Evolutionary conservation across 805 yeast species (phyloP), one percentile per base, ranked within the genome.

Genomic region (Candida parachauliodes): DNA sequence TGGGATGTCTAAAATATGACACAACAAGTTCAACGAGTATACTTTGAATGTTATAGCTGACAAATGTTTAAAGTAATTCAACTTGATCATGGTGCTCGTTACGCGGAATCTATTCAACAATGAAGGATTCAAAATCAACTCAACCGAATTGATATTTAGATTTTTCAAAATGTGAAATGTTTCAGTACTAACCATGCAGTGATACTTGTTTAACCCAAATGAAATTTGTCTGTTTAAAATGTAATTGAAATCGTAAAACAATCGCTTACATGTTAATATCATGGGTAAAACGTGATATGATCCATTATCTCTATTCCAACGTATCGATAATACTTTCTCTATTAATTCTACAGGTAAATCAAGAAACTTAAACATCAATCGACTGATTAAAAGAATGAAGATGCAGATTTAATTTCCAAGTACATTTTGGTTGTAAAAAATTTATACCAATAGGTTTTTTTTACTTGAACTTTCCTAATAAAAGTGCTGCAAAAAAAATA

Each of bases 261-360:
- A 14, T 9, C 8, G 14, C 5, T 9, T 25, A 26, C 37, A 34
- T 19, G 37, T 34, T 8, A 34, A 26, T 4, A 34, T 34, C 31
- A 34, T 26, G 10, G 37, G 37, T 34, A 34, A 15, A 3, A 34
- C 37, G 18, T 26, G 15, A 19, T 25, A 18, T 14, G 37, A 34
- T 3, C 31, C 31, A 14, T 26, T 12, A 34, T 34, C 37, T 15
- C 8, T 19, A 8, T n/a, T n/a, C 37, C 37, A 34, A 19, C 37
- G 37, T n/a, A 26, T 18, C 3, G 18, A 14, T 14, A 34, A 19
- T 5, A 34, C 26, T 7, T 16, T 2, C 9, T 34, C 31, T 10
- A 34, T 19, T 3, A 34, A 5, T 11, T 34, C 37, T 8, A 10
- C 14, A 8, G 37, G 37, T 14, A 34, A 26, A 26, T 25, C 31